Evolutionary conservation across 805 yeast genomes (phyloP).

Genomic region (Monosporozyma aerobia): DNA sequence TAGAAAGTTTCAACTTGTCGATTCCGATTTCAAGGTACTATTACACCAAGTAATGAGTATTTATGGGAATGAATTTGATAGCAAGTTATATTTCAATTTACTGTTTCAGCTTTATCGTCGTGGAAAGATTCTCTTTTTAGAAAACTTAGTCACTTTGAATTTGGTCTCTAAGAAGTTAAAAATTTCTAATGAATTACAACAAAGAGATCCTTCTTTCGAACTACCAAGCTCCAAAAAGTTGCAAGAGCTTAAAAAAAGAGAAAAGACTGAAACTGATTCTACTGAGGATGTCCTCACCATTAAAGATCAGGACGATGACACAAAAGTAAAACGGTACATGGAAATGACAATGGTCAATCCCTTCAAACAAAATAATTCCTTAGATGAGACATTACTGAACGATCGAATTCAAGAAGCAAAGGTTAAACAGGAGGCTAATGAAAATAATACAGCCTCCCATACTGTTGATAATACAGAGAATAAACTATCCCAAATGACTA

Average conservation of each 20-base stretch:
- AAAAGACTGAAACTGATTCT: neutral
- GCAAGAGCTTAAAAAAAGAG: conserved; percentile 1
- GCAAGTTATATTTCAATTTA: conserved; percentile 16
- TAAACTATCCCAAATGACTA: conserved; percentile 27
- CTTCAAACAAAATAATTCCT: conserved; percentile 11
- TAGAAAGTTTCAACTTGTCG: neutral
- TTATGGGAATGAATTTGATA: conserved; percentile 25
- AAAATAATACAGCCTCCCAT: neutral
- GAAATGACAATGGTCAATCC: conserved; percentile 32
- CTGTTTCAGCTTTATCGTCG: conserved; percentile 11
- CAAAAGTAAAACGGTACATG: conserved; percentile 16
- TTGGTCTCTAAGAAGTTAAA: conserved; percentile 21
- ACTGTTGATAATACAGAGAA: conserved; percentile 1
- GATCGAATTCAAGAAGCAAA: neutral
- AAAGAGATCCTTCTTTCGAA: conserved; percentile 14
- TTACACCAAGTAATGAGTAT: conserved; percentile 13
- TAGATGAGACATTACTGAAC: conserved; percentile 7
- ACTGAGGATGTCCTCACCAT: neutral
- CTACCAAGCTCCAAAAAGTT: neutral
- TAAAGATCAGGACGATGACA: conserved; percentile 11
- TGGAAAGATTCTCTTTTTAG: conserved; percentile 9
- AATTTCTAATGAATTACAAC: conserved; percentile 22
- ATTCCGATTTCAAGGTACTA: conserved; percentile 2
- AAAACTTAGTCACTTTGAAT: conserved; percentile 9
- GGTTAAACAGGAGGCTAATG: conserved; percentile 3